Evolutionary conservation across 2,329 filamentous ascomycete species (phyloP).

Genomic region (Fusarium annulatum): DNA sequence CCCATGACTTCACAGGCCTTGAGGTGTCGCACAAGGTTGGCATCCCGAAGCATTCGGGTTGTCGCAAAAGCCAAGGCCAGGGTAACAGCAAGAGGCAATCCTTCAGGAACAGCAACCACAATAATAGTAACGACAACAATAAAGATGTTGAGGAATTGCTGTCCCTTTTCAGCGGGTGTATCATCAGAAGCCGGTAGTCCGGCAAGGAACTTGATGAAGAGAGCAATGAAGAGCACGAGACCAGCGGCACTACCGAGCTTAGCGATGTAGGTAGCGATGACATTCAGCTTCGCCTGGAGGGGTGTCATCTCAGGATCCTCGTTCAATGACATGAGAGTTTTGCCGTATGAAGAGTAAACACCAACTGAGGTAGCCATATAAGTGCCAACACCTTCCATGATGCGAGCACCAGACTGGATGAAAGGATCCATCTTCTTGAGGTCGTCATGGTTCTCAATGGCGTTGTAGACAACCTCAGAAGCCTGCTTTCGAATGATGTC

Average conservation of each 20-base stretch:
- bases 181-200: constrained; percentile 64
- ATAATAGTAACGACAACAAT: constrained; percentile 84
- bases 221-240: constrained; percentile 82
- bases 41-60: constrained; percentile 80
- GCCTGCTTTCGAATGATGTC: constrained; percentile 77
- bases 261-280: constrained; percentile 81
- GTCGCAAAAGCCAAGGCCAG: constrained; percentile 81
- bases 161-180: constrained; percentile 78
- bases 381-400: constrained; percentile 81
- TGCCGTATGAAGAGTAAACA: constrained; percentile 78
- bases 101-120: constrained; percentile 83
- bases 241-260: constrained; percentile 82
- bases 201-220: constrained; percentile 87
- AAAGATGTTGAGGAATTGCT: constrained; percentile 79
- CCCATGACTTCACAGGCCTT: constrained; percentile 86
- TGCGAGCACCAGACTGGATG: constrained; percentile 84
- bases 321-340: constrained; percentile 78
- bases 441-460: constrained; percentile 73
- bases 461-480: constrained; percentile 74
- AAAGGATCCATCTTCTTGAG: constrained; percentile 83
- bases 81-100: constrained; percentile 81
- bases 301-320: constrained; percentile 81
- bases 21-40: constrained; percentile 80
- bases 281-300: constrained; percentile 79
- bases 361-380: constrained; percentile 80